Percentiles rank a stretch among this genome's conserved stretches.
Conservation (phyloP, 345 rosid genomes). For the Boechera divaricarpa region DNA sequence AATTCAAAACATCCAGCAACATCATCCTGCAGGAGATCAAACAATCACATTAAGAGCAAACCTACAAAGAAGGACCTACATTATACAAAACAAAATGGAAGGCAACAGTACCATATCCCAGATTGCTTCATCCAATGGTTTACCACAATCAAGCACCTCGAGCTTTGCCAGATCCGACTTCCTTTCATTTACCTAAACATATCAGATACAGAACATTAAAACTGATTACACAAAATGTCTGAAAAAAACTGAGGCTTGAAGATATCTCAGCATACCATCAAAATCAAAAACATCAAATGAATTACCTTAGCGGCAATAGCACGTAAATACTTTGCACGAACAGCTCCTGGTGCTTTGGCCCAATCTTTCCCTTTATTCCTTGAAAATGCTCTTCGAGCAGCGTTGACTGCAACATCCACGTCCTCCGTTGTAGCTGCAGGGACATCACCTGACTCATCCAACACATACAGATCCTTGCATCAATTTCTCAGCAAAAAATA, state of each 20-base stretch:
- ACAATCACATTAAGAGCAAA: conserved; percentile 35
- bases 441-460: conserved; percentile 63
- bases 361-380: conserved; percentile 84
- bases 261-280: conserved; percentile 6
- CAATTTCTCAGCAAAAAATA: conserved; percentile 11
- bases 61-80: background rate
- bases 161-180: conserved; percentile 75
- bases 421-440: conserved; percentile 95
- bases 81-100: background rate
- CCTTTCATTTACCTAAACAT: conserved; percentile 70
- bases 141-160: conserved; percentile 86
- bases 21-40: conserved; percentile 72
- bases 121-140: conserved; percentile 88
- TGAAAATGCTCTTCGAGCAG: conserved; percentile 76
- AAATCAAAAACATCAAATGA: conserved; percentile 1
- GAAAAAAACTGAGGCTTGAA: background rate
- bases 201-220: background rate
- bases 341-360: conserved; percentile 78
- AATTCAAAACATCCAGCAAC: conserved; percentile 92
- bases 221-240: background rate
- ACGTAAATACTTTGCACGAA: conserved; percentile 90
- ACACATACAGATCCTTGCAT: conserved; percentile 6
- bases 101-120: conserved; percentile 78
- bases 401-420: conserved; percentile 88
- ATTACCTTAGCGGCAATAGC: conserved; percentile 95